A percentile compares a stretch with the other conserved stretches of the same genome.
phyloP scores from a whole-genome alignment of 2,329 filamentous ascomycete genomes.

The Calonectria ilicicola region DNA sequence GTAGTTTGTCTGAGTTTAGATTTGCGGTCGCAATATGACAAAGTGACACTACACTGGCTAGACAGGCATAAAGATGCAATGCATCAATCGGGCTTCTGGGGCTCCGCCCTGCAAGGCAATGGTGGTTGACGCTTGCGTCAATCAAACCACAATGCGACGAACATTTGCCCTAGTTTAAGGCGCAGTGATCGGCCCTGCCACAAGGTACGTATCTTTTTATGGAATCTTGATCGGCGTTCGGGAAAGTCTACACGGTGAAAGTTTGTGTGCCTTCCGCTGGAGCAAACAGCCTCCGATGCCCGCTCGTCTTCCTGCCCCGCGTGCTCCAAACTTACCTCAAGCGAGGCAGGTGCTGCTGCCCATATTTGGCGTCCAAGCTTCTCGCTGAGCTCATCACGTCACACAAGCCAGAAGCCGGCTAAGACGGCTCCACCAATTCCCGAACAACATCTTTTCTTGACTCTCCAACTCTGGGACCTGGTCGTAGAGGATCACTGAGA shows the following conservation, averaged over 20 bases:
- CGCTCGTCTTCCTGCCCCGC: slow-evolving; percentile 23
- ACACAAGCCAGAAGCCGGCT: slow-evolving; percentile 30
- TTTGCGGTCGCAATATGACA: not conserved
- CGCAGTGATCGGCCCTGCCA: not conserved
- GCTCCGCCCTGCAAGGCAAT: not conserved
- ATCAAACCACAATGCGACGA: not conserved
- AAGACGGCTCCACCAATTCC: slow-evolving; percentile 32
- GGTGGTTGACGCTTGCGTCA: not conserved
- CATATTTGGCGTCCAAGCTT: slow-evolving; percentile 29
- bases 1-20: not conserved
- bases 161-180: not conserved
- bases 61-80: not conserved
- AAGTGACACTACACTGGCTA: not conserved
- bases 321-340: slow-evolving; percentile 9
- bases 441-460: slow-evolving; percentile 24
- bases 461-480: slow-evolving; percentile 19
- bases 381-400: slow-evolving; percentile 39
- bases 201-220: not conserved
- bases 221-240: slow-evolving; percentile 16
- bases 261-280: slow-evolving; percentile 7
- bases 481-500: slow-evolving; percentile 27
- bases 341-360: slow-evolving; percentile 10
- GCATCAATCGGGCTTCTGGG: not conserved
- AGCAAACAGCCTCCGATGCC: slow-evolving; percentile 16
- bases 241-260: slow-evolving; percentile 2